phyloP scores from a whole-genome alignment of 139 green algal genomes.

The Chlorella sp. region DNA sequence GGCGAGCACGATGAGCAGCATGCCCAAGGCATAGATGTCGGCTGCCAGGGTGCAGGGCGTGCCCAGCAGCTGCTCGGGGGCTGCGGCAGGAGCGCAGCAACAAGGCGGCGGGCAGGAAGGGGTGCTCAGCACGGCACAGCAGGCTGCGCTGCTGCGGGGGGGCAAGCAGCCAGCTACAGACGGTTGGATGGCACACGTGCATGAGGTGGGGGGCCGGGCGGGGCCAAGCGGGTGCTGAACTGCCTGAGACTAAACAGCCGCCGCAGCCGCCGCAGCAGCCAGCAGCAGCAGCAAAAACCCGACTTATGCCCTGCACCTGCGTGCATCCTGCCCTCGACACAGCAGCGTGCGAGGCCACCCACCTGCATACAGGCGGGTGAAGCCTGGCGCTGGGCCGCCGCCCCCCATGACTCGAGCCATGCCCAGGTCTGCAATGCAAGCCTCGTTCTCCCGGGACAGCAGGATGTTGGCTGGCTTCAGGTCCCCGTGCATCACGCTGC shows the following conservation, averaged over 20 bases:
- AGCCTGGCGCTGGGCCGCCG: background rate
- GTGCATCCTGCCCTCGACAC: no score
- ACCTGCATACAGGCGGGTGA: background rate
- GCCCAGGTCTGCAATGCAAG: background rate
- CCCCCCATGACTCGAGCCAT: background rate
- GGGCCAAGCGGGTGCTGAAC: no score
- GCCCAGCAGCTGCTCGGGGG: slow-evolving; percentile 16
- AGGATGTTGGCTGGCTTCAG: slow-evolving; percentile 1
- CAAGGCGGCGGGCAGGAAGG: no score
- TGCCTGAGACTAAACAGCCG: no score
- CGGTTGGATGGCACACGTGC: no score
- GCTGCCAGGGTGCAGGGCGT: background rate
- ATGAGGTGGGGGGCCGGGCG: no score
- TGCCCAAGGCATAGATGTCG: background rate
- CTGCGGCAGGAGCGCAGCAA: no score
- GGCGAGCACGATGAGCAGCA: background rate
- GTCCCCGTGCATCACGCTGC: slow-evolving; percentile 4
- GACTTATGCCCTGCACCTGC: no score
- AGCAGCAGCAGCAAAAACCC: no score
- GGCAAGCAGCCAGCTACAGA: no score
- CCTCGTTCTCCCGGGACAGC: background rate
- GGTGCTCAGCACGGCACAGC: no score
- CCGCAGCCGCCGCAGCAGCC: background rate
- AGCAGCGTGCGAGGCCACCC: background rate
- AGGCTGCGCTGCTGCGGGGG: no score